These are phyloP conservation scores for Cucurbita ficifolia DNA, from an alignment of 306 rosid species.

Conservation along the genomic window DNA sequence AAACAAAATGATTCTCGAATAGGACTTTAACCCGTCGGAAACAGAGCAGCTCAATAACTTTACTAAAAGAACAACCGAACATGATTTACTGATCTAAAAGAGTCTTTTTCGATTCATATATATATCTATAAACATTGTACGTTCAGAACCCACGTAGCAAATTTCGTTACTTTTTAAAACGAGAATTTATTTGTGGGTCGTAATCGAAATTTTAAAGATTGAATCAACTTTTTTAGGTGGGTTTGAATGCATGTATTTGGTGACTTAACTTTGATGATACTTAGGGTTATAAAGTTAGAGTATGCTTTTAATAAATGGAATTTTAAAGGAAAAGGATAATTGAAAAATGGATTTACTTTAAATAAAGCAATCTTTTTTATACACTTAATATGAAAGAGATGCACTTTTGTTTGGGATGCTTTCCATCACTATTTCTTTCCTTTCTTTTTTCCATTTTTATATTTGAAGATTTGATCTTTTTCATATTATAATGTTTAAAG, in stretches of 20 bases:
- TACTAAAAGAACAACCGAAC: not conserved
- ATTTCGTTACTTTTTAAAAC: not conserved
- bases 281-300: slow-evolving; percentile 7
- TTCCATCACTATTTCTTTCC: slow-evolving; percentile 12
- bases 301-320: not conserved
- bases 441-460: not conserved
- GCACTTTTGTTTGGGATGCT: slow-evolving; percentile 31
- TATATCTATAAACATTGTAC: not conserved
- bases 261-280: not conserved
- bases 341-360: slow-evolving; percentile 20
- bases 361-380: slow-evolving; percentile 26
- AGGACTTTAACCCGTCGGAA: too few relatives aligned
- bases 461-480: not conserved
- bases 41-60: not conserved
- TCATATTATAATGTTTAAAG: not conserved
- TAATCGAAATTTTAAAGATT: not conserved
- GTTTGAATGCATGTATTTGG: slow-evolving; percentile 5
- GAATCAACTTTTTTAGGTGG: too few relatives aligned
- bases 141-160: not conserved
- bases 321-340: not conserved
- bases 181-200: not conserved
- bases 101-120: not conserved
- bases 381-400: slow-evolving; percentile 20
- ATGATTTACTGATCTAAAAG: not conserved
- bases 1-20: too few relatives aligned